Evolutionary conservation across 2,329 filamentous ascomycete genomes (phyloP), one percentile per base, ranked within the genome.

Genomic region (Claviceps sp.): DNA sequence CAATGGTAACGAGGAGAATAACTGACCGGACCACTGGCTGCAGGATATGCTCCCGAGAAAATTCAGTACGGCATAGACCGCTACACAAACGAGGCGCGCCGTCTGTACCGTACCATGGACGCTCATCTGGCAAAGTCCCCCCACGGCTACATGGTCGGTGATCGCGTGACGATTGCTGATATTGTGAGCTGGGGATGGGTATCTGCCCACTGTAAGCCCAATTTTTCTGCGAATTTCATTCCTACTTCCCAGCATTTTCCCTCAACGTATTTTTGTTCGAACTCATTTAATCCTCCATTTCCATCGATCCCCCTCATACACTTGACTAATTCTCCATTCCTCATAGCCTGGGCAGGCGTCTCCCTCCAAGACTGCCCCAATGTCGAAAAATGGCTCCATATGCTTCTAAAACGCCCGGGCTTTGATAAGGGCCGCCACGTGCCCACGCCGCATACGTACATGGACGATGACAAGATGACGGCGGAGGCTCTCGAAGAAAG

Each of bases 131-230:
- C 70, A 56, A 73, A 74, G 61, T 75, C 75, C 5, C 63, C 66
- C 2, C 77, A 74, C 0, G 78, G 77, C 13, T 84, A 74, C 63
- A 68, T 84, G 13, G 81, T 84, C 45, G 86, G 85, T 39, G 79
- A 87, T 64, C 79, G 79, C 56, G 72, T 77, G 55, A 88, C 85
- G 44, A 81, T 87, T 58, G 88, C 87, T 1, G 89, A 95, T 65
- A 86, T 95, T 55, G 74, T 87, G 43, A 80, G 80, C 65, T 89
- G 84, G 78, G 87, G 87, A 26, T 94, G 89, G 88, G 75, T 91
- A 4, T 73, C 81, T 4, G 50, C 65, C 14, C 65, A 71, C 39
- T 65, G 76, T 79, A 64, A 56, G 65, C 6, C 14, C 6, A 26
- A 8, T 19, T 4, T 6, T 2, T 34, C 43, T 4, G 30, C 30